Base-by-base conservation (phyloP, 805 yeast species). In the Monosporozyma yasuniensis region DNA sequence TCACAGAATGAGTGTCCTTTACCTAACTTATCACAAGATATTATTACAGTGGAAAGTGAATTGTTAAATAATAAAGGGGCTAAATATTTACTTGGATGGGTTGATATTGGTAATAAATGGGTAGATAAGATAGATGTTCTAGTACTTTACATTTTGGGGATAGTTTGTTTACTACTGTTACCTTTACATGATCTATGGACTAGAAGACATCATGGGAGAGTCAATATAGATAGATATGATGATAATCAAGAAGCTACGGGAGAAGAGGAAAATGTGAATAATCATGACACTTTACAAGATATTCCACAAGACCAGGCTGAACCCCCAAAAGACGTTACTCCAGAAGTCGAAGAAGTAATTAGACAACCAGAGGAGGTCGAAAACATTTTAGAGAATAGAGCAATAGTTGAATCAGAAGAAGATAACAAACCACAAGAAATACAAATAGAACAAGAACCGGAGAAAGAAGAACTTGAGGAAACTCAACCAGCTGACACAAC, bases 401-500 rank as follows among this genome's bases (percentile, higher is more conserved):
- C n/a, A n/a, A n/a, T n/a, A n/a, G n/a, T 42, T 8, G 7, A 10
- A 25, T n/a, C 32, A 14, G n/a, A 4, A 9, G 44, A 42, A n/a
- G 44, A 25, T 19, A 7, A 4, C n/a, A 3, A 3, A 35, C 10
- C 21, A 35, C 10, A 21, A 5, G 27, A 10, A 32, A 7, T 12
- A 14, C 14, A 16, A 28, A 28, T 14, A 7, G 41, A 10, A 18
- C 4, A 12, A 37, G 28, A 22, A 42, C n/a, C 18, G 21, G 12
- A 27, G 21, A 30, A 50, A 27, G 55, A 50, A 38, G 46, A 30
- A 3, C 21, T 14, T 38, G 35, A 28, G 14, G 44, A 28, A 35
- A n/a, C 27, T 7, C 9, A 11, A 28, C 9, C 12, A 14, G 32
- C 9, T 12, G 16, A 11, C 4, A 14, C 16, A 14, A 32, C 3